Evolutionary conservation across 176 grass and related monocot genomes (phyloP).

Genomic region (Triticum aestivum): IWGSC_CS_RefSeq_v2.1 NC_057797.1:83259826-83260325

Average conservation of each 20-base stretch:
- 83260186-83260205: conserved; percentile 5
- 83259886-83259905: conserved; percentile 91
- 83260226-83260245: conserved; percentile 26
- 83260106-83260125: background rate
- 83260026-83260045: conserved; percentile 14
- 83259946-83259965: conserved; percentile 81
- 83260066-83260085: conserved; percentile 13
- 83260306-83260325: conserved; percentile 54
- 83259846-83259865: conserved; percentile 95
- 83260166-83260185: conserved; percentile 7
- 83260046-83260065: conserved; percentile 23
- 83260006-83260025: background rate
- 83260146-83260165: background rate
- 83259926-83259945: conserved; percentile 79
- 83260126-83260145: background rate
- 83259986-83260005: conserved; percentile 50
- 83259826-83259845: conserved; percentile 89
- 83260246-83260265: conserved; percentile 53
- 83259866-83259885: conserved; percentile 95
- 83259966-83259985: conserved; percentile 81
- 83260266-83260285: conserved; percentile 59
- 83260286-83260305: conserved; percentile 37
- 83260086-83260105: conserved; percentile 15
- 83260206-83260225: conserved; percentile 52
- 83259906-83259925: conserved; percentile 77